Evolutionary conservation across 495 filamentous ascomycete genomes (phyloP).

Genomic region (Neurospora sp.): DNA sequence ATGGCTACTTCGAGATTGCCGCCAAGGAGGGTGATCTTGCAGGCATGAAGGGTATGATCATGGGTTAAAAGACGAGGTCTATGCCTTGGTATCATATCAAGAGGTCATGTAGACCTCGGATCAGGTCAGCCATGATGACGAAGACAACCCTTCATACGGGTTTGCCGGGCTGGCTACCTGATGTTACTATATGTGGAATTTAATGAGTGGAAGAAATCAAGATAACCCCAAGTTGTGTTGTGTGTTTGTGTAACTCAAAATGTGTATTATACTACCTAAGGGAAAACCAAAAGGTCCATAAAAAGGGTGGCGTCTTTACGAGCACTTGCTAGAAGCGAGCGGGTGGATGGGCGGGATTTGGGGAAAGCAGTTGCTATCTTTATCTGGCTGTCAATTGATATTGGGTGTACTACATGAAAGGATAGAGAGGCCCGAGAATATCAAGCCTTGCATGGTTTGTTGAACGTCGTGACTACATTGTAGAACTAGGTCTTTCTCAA

Average conservation of each 20-base stretch:
- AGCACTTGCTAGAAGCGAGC: not conserved
- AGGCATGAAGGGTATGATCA: conserved; percentile 83
- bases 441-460: not conserved
- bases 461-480: not conserved
- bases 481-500: not conserved
- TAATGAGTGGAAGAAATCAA: not conserved
- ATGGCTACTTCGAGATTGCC: conserved; percentile 97
- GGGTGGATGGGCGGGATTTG: not conserved
- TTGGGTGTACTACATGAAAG: not conserved
- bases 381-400: not conserved
- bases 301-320: not conserved
- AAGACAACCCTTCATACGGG: too few relatives aligned
- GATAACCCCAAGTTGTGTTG: too few relatives aligned
- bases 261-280: not conserved
- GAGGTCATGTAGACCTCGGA: too few relatives aligned
- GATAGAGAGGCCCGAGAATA: not conserved
- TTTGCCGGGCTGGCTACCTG: not conserved
- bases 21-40: conserved; percentile 94
- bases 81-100: too few relatives aligned
- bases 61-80: too few relatives aligned
- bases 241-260: not conserved
- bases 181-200: not conserved
- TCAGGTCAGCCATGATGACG: too few relatives aligned
- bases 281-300: not conserved
- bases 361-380: not conserved